Evolutionary conservation across 768 basidiomycete species (phyloP).

Genomic region (Rhodotorula graminis): DNA sequence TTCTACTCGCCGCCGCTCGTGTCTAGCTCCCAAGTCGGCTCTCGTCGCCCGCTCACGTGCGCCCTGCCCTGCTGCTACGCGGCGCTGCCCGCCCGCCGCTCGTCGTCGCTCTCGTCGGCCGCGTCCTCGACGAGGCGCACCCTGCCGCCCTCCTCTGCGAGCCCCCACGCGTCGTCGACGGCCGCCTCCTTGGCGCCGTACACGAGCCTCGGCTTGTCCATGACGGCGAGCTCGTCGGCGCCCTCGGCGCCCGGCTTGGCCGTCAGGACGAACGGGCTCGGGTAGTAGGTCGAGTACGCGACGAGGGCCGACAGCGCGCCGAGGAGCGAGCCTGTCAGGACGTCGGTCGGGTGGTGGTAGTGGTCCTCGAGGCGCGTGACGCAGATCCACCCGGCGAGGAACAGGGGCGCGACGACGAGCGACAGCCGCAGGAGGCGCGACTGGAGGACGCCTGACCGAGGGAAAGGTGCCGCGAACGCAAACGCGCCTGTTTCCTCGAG

Average conservation of each 20-base stretch:
- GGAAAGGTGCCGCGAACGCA: conserved; percentile 31
- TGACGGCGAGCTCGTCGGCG: neutral
- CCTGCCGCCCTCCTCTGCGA: neutral
- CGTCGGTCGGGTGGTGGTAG: conserved; percentile 35
- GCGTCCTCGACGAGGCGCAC: neutral
- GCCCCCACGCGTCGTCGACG: neutral
- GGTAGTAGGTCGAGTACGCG: conserved; percentile 22
- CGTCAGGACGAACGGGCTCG: conserved; percentile 8
- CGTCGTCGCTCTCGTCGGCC: neutral
- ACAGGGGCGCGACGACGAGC: conserved; percentile 36
- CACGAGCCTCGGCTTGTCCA: conserved; percentile 7
- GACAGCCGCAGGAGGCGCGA: conserved; percentile 37
- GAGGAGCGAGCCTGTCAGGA: conserved; percentile 21
- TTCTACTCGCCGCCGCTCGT: too few relatives aligned
- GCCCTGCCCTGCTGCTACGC: neutral
- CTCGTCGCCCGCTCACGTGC: neutral
- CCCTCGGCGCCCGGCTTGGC: neutral
- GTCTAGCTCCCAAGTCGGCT: too few relatives aligned
- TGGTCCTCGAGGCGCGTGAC: conserved; percentile 38
- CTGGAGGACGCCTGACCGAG: conserved; percentile 29
- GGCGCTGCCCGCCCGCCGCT: neutral
- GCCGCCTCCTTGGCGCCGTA: neutral
- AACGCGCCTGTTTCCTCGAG: conserved; percentile 35
- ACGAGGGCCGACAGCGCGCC: conserved; percentile 9
- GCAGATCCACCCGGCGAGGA: conserved; percentile 28